Conservation (phyloP, 177 flowering plant species). For the Vitis hybrid region DNA sequence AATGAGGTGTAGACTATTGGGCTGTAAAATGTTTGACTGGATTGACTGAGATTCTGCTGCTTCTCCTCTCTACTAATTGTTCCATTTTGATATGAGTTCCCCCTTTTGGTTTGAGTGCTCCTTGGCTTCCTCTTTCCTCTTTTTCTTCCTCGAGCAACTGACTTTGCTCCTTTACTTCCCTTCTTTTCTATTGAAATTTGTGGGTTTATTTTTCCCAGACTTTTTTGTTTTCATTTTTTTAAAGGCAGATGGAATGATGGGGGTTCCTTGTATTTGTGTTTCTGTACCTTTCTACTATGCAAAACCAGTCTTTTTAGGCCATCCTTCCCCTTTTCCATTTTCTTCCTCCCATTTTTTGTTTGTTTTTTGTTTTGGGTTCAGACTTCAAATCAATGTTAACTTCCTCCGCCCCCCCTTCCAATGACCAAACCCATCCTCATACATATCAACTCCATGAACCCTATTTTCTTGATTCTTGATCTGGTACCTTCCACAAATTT, state of each 20-base stretch:
- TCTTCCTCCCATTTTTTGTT: no score
- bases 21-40: constrained; percentile 43
- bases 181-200: constrained; percentile 32
- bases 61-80: constrained; percentile 1
- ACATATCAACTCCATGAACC: neutral
- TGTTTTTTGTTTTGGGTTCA: no score
- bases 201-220: constrained; percentile 34
- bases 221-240: constrained; percentile 12
- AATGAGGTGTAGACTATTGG: constrained; percentile 21
- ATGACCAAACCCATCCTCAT: no score
- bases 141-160: constrained; percentile 80
- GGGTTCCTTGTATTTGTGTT: constrained; percentile 33
- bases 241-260: constrained; percentile 35
- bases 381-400: no score
- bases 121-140: constrained; percentile 45
- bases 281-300: constrained; percentile 10
- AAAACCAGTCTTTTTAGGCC: constrained; percentile 30
- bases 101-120: constrained; percentile 33
- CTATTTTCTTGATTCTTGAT: neutral
- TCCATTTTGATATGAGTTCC: neutral
- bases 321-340: neutral
- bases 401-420: no score
- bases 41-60: constrained; percentile 28
- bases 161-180: constrained; percentile 36
- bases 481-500: constrained; percentile 10